Percentiles rank a stretch among this genome's conserved stretches.
Conservation (phyloP, 164 flowering plant species). For the Magnolia officinalis region DNA sequence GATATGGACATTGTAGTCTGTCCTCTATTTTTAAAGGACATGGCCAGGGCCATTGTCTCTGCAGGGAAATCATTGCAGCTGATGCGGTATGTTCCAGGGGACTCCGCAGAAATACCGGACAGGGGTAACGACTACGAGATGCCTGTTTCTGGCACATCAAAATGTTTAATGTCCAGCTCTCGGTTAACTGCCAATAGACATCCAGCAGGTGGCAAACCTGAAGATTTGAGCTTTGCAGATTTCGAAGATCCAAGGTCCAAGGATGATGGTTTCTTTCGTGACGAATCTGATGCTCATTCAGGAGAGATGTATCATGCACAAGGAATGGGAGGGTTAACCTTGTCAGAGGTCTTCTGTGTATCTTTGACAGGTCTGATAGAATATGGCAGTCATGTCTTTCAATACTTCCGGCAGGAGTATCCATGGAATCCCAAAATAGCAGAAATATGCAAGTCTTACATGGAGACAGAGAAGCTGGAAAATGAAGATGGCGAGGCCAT, state of each 20-base stretch:
- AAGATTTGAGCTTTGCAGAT: neutral
- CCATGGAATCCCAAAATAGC: constrained; percentile 12
- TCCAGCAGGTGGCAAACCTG: neutral
- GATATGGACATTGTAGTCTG: constrained; percentile 37
- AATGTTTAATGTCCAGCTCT: neutral
- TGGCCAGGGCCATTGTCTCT: constrained; percentile 71
- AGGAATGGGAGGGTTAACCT: constrained; percentile 53
- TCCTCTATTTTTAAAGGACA: constrained; percentile 77
- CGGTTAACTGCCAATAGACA: neutral
- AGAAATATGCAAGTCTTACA: constrained; percentile 18
- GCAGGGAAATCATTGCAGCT: constrained; percentile 96
- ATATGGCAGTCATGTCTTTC: constrained; percentile 64
- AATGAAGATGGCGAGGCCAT: constrained; percentile 19
- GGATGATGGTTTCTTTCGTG: neutral
- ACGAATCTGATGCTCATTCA: constrained; percentile 5
- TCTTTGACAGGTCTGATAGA: constrained; percentile 76
- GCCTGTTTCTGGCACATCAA: constrained; percentile 18
- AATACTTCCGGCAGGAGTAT: constrained; percentile 39
- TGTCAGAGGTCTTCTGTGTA: constrained; percentile 74
- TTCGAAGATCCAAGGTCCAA: constrained; percentile 7
- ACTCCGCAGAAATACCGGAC: constrained; percentile 10
- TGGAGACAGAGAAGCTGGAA: constrained; percentile 18
- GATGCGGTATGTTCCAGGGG: constrained; percentile 53
- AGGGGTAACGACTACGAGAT: constrained; percentile 17
- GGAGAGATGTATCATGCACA: constrained; percentile 13